Conservation (phyloP, 2,329 filamentous ascomycete genomes). For the Rhexocercosporidium sp. region DNA sequence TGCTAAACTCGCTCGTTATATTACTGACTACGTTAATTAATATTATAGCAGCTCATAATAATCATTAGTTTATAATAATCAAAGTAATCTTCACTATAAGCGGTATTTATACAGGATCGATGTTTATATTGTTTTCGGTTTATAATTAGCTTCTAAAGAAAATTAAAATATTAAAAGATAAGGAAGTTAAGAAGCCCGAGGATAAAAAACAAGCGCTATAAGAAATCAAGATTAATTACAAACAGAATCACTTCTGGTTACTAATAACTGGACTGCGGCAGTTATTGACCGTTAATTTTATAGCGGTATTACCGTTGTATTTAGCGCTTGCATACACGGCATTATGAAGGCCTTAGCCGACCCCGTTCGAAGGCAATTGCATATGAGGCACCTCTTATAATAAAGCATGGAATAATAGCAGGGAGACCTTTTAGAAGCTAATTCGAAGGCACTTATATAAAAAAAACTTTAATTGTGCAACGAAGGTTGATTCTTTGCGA, state of each 20-base stretch:
- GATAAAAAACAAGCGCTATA: neutral
- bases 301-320: neutral
- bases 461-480: no score
- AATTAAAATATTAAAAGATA: conserved; percentile 4
- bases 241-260: no score
- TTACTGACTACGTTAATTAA: conserved; percentile 13
- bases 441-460: no score
- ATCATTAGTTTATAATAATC: conserved; percentile 12
- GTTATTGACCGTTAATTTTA: neutral
- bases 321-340: neutral
- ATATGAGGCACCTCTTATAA: neutral
- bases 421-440: neutral
- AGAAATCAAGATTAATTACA: neutral
- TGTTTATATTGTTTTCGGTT: conserved; percentile 10
- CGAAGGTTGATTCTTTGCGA: no score
- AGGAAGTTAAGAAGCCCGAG: neutral
- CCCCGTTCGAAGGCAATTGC: neutral
- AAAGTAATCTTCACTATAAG: conserved; percentile 7
- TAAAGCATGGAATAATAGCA: neutral
- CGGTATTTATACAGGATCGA: neutral
- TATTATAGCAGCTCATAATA: conserved; percentile 15
- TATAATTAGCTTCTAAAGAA: conserved; percentile 13
- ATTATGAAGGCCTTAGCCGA: neutral
- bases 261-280: neutral
- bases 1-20: conserved; percentile 14